phyloP scores from a whole-genome alignment of 306 rosid species.

The Chamaecrista fasciculata region DNA sequence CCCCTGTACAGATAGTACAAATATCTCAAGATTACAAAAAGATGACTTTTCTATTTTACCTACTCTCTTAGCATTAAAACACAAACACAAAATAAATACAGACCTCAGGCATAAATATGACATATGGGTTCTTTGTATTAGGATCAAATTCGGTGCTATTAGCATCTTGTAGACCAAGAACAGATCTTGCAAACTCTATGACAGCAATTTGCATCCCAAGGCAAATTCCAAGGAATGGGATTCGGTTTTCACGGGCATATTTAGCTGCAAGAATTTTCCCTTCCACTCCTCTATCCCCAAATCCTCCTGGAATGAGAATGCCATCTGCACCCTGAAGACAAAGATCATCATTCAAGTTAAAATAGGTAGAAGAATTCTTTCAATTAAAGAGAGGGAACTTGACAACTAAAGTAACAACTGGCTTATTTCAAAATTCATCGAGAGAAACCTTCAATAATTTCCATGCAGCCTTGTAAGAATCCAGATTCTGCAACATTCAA shows the following conservation, averaged over 20 bases:
- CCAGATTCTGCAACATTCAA: constrained; percentile 56
- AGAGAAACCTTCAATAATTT: constrained; percentile 66
- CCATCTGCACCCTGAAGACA: constrained; percentile 88
- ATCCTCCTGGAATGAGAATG: constrained; percentile 91
- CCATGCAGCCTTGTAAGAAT: constrained; percentile 74
- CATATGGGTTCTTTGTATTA: constrained; percentile 64
- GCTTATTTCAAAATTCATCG: not conserved
- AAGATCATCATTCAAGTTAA: constrained; percentile 20
- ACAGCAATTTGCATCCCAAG: constrained; percentile 96
- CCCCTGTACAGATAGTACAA: constrained; percentile 48
- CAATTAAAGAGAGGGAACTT: not conserved
- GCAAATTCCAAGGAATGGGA: constrained; percentile 92
- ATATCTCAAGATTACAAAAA: not conserved
- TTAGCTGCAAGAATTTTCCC: constrained; percentile 89
- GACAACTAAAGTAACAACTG: not conserved
- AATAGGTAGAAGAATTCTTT: not conserved
- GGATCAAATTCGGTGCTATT: constrained; percentile 86
- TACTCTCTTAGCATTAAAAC: not conserved
- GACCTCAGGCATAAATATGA: constrained; percentile 97
- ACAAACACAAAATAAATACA: constrained; percentile 2
- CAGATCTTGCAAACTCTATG: constrained; percentile 78
- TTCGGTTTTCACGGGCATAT: constrained; percentile 75
- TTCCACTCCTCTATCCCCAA: constrained; percentile 88
- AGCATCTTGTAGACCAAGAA: constrained; percentile 76
- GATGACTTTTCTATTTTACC: not conserved